Base-by-base conservation (phyloP, 2,329 filamentous ascomycete species). In the Colletotrichum ledebouriae region DNA sequence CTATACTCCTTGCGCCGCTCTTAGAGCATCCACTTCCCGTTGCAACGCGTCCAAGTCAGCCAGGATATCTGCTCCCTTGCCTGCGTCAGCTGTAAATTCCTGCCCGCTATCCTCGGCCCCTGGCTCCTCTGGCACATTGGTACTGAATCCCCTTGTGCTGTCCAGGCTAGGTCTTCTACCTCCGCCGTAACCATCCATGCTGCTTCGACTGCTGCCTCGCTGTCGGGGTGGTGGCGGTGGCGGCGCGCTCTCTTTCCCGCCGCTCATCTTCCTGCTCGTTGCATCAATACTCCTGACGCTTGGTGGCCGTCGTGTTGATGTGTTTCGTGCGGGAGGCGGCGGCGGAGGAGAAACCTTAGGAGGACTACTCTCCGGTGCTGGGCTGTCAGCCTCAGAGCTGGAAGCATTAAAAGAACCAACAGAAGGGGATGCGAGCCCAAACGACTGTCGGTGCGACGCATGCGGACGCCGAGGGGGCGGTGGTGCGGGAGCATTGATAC, bases 41-140 rank as follows among this genome's bases (percentile, higher is more conserved):
- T 93, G 92, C 70, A 95, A 78, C 22, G 89, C 89, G 53, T 88
- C 86, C 63, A 95, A 78, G 76, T 94, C 91, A 1, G 91, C 91
- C 72, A 95, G 78, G 67, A 94, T 93, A 74, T 92, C 87, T 47
- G 80, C 71, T 64, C 82, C 75, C 75, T 82, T 75, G 72, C 79
- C 76, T 29, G 52, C 73, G 34, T 76, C 66, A 37, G 76, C 50
- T 67, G 72, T 39, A 70, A 64, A 58, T 15, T n/a, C 72, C 69
- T 61, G 72, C 56, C 13, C 59, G 42, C 66, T 59, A 71, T 67
- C 77, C 70, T 58, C 71, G 52, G 66, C 73, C 4, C 42, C 20
- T 7, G 63, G 29, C n/a, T 69, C 67, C 44, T 69, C 74, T 67
- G 75, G 76, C 52, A 76, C 76, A 55, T 77, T 75, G 53, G 75